Percentiles rank a stretch among this genome's conserved stretches.
These are phyloP conservation scores for Polygonum aviculare DNA, from an alignment of 148 eudicot genomes.

Conservation along the genomic window DNA sequence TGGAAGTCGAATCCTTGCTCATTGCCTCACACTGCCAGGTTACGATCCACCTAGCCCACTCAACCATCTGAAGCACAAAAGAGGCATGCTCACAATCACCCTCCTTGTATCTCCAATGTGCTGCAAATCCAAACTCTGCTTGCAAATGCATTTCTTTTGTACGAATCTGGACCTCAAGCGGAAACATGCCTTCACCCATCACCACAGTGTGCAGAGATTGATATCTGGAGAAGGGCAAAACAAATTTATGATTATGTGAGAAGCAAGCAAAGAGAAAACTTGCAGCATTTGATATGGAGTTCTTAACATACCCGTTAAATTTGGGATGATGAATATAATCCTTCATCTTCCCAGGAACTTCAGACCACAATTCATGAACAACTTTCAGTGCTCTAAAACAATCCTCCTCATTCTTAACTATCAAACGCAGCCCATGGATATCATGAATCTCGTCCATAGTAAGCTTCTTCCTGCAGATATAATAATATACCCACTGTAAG, in stretches of 20 bases:
- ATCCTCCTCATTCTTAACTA: conserved; percentile 82
- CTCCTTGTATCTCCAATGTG: conserved; percentile 98
- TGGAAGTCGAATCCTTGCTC: conserved; percentile 43
- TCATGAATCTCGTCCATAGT: conserved; percentile 84
- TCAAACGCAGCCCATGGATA: conserved; percentile 81
- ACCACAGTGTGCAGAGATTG: conserved; percentile 91
- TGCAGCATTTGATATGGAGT: not conserved
- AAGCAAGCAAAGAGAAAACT: not conserved
- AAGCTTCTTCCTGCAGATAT: conserved; percentile 62
- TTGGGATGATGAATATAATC: conserved; percentile 82
- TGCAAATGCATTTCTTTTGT: conserved; percentile 89
- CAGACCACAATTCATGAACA: conserved; percentile 77
- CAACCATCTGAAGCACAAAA: conserved; percentile 90
- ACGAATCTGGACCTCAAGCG: conserved; percentile 91
- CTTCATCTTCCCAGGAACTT: conserved; percentile 81
- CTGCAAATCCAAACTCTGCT: conserved; percentile 92
- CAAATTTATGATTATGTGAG: not conserved
- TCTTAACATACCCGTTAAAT: conserved; percentile 63
- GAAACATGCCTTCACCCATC: conserved; percentile 55
- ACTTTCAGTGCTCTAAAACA: conserved; percentile 70
- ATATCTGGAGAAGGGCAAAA: conserved; percentile 35
- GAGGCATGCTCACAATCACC: conserved; percentile 70
- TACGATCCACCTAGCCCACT: conserved; percentile 97
- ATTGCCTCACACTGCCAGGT: conserved; percentile 94
- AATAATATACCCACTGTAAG: not conserved